Base-by-base conservation (phyloP, 345 rosid species). In the Clausena lansium region DNA sequence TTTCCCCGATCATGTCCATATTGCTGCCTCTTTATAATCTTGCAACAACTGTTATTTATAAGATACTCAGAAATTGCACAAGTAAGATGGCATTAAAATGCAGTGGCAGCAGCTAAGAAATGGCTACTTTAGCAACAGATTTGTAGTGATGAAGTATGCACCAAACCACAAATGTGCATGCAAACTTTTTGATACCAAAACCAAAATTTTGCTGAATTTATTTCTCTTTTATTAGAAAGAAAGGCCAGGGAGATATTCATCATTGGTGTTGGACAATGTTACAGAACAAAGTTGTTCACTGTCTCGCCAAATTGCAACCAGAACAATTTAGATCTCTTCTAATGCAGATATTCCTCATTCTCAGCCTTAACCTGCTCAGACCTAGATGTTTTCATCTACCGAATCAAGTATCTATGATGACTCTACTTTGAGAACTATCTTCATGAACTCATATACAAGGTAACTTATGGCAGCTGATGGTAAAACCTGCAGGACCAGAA, bases 381-480 rank as follows among this genome's bases (percentile, higher is more conserved):
- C 55, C 67, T 30, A 64, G 39, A 63, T 5, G 73, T 30, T 66
- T 50, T 10, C 41, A 24, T 33, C 60, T 54, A 25, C 25, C 62
- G 35, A 30, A 41, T 61, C 72, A 33, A 39, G 27, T 62, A 24
- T 72, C 84, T 87, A 86, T 27, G 84, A 45, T 0, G 84, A 90
- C 77, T 95, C 93, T 71, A 92, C 98, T 84, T 92, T 85, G 68
- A 95, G 95, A 78, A 92, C 91, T 76, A 92, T 88, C 93, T 95
- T 95, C 97, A 92, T 87, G 83, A 85, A 93, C 78, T 95, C 97
- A 45, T 93, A 92, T 52, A 93, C 88, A 9, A 91, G 83, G 87
- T 91, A 93, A 82, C 98, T 93, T 88, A 93, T 92, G 28, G 96
- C 92, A 79, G 96, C 98, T 0, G 98, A 95, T 57, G 98, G 99